Conservation (phyloP, 1,284 basidiomycete species). For the Cutaneotrichosporon dermatis region DNA sequence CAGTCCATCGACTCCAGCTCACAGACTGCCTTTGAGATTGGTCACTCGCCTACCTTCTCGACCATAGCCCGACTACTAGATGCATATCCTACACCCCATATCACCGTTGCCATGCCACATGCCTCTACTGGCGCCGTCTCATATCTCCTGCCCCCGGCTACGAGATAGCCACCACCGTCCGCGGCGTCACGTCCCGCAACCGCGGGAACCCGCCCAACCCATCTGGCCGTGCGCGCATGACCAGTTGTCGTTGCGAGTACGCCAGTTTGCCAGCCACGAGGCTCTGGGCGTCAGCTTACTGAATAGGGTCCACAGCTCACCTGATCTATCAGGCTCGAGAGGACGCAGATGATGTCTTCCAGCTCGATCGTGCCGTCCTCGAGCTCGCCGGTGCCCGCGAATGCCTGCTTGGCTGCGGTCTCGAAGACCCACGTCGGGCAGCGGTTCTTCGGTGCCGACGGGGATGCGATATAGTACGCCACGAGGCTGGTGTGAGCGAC, state of each 20-base stretch:
- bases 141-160: background rate
- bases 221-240: conserved; percentile 24
- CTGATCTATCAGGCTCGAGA: conserved; percentile 47
- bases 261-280: conserved; percentile 22
- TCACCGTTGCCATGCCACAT: background rate
- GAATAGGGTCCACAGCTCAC: conserved; percentile 17
- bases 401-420: conserved; percentile 25
- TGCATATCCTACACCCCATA: background rate
- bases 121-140: background rate
- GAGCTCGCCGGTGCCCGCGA: conserved; percentile 36
- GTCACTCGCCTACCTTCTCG: no score
- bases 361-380: conserved; percentile 37
- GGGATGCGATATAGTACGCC: conserved; percentile 27
- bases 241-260: no score
- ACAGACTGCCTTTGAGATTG: no score
- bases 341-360: conserved; percentile 43
- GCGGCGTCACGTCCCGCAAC: no score
- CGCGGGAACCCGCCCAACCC: no score
- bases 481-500: conserved; percentile 25
- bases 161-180: conserved; percentile 8
- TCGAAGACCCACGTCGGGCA: conserved; percentile 43
- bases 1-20: no score
- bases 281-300: conserved; percentile 19
- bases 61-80: background rate
- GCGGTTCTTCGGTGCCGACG: conserved; percentile 24